Evolutionary conservation across 1,284 basidiomycete species (phyloP), one percentile per base, ranked within the genome.

Genomic region (Trametes polyzona): DNA sequence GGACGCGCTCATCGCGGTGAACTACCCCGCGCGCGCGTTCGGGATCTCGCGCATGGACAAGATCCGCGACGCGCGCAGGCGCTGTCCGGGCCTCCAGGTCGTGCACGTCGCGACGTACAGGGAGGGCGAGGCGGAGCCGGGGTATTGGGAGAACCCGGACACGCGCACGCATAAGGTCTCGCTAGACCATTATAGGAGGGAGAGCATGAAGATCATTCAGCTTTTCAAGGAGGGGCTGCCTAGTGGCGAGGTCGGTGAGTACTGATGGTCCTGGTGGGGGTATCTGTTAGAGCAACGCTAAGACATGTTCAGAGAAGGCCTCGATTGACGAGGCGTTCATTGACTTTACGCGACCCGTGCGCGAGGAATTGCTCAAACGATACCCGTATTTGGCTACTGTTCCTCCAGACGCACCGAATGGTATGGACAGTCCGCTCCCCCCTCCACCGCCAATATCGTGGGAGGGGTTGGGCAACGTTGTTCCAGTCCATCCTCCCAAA

Each of bases 101-200:
- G 90, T 97, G 14, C 96, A 99, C 75, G 95, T 98, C 39, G 94
- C 96, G 24, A 98, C 96, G 7, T 98, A 92, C 74, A 90, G 86
- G 70, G 93, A 96, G 65, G 96, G 95, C 3, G 93, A 95, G 59
- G 78, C 76, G 44, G 88, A 95, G 70, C 92, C 96, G 11, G 89
- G 89, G 0, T 98, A 99, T 71, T 93, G 91, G 87, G 85, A 93
- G 32, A 80, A 92, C 55, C 87, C 95, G 4, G 88, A 95, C 69
- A 88, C 90, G 1, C 81, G 82, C 57, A 97, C 94, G 10, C 96
- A 99, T 77, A 98, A 99, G 81, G 93, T 98, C 39, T 97, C 95
- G 17, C 80, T 99, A 44, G 97, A 99, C 71, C 87, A 93, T 57
- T 99, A 99, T 72, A 81, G 96, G 16, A 82, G 92, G 50, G 96